Evolutionary conservation across 164 flowering plant species (phyloP).

Genomic region (Aristolochia contorta): DNA sequence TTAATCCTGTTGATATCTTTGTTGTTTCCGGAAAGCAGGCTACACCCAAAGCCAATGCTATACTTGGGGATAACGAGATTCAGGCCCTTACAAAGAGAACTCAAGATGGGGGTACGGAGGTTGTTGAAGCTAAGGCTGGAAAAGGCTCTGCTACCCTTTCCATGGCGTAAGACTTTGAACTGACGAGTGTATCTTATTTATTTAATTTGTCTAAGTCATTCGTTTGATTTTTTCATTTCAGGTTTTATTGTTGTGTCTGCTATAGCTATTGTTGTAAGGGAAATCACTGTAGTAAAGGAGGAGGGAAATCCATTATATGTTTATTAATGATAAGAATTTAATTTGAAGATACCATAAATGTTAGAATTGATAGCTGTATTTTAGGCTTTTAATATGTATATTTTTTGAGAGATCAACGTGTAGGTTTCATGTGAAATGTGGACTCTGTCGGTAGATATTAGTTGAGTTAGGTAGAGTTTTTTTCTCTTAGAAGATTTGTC

Average conservation of each 20-base stretch:
- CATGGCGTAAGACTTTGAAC: conserved; percentile 76
- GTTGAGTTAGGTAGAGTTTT: no score
- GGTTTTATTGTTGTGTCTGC: not conserved
- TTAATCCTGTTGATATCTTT: not conserved
- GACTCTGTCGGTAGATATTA: no score
- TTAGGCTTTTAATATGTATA: no score
- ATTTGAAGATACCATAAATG: no score
- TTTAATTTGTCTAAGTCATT: not conserved
- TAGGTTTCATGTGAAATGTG: no score
- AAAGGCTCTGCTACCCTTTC: conserved; percentile 98
- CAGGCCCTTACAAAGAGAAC: conserved; percentile 77
- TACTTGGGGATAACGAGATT: conserved; percentile 51
- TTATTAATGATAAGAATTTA: no score
- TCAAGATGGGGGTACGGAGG: conserved; percentile 96
- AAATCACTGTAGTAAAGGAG: no score
- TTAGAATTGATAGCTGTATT: no score
- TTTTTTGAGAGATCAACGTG: no score
- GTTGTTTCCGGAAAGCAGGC: conserved; percentile 33
- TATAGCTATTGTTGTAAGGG: no score
- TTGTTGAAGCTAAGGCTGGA: conserved; percentile 99
- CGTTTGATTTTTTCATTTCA: not conserved
- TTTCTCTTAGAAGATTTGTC: no score
- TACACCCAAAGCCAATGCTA: conserved; percentile 53
- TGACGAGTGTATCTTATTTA: not conserved
- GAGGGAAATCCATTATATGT: no score